These are phyloP conservation scores for Nigrospora osmanthi DNA, from an alignment of 2,329 filamentous ascomycete genomes.

Conservation along the genomic window DNA sequence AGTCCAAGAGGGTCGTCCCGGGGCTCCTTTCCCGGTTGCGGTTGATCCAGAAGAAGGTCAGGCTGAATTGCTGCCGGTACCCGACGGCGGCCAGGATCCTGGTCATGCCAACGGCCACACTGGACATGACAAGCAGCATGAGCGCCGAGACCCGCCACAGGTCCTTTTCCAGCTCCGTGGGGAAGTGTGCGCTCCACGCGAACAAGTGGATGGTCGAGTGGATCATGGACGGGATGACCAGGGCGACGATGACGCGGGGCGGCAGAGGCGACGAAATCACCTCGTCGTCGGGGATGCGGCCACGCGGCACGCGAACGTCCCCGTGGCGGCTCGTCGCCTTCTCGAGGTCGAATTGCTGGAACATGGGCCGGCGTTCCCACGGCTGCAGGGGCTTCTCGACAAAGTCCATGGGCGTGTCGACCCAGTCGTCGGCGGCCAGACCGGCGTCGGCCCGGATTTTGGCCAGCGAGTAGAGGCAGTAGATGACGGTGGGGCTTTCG, in stretches of 20 bases:
- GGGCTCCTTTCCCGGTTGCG: too few relatives aligned
- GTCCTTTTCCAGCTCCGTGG: too few relatives aligned
- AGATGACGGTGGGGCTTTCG: slow-evolving; percentile 1
- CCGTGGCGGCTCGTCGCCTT: neutral
- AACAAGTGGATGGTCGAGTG: too few relatives aligned
- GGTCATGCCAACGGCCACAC: too few relatives aligned
- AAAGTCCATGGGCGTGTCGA: slow-evolving; percentile 2
- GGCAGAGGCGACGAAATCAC: neutral
- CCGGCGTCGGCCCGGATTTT: neutral
- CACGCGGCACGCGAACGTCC: neutral
- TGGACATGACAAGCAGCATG: too few relatives aligned
- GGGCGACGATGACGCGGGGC: too few relatives aligned
- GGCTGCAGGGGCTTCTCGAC: neutral
- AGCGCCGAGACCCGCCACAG: too few relatives aligned
- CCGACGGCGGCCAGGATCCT: neutral
- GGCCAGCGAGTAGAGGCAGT: neutral
- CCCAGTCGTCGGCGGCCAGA: neutral
- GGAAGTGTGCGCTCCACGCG: too few relatives aligned
- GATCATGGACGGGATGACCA: too few relatives aligned
- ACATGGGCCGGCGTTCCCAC: slow-evolving; percentile 1
- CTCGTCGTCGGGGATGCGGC: neutral
- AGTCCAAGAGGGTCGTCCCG: too few relatives aligned
- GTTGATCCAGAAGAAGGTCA: too few relatives aligned
- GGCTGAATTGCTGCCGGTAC: too few relatives aligned
- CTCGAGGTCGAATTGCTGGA: neutral